Percentiles rank a stretch among this genome's conserved stretches.
Evolutionary conservation across 805 yeast species (phyloP).

Genomic region (Nakazawaea anatomiae): DNA sequence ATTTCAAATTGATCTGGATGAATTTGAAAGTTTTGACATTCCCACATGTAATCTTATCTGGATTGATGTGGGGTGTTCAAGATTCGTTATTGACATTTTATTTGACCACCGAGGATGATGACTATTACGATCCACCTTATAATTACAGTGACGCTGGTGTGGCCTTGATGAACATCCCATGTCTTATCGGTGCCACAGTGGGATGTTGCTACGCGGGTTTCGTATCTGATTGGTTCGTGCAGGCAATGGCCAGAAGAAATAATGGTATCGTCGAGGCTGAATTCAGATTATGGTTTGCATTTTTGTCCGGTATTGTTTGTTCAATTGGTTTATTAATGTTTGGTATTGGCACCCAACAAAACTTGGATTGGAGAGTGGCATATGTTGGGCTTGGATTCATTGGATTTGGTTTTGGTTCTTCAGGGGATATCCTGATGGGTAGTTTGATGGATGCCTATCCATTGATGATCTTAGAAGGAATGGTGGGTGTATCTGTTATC

Average conservation of each 20-base stretch:
- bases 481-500: conserved; percentile 63
- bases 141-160: conserved; percentile 60
- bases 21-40: conserved; percentile 25
- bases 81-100: conserved; percentile 73
- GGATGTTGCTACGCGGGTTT: conserved; percentile 65
- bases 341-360: conserved; percentile 52
- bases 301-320: conserved; percentile 50
- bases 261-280: conserved; percentile 63
- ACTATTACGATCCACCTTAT: conserved; percentile 62
- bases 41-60: conserved; percentile 62
- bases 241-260: conserved; percentile 55
- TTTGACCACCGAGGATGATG: conserved; percentile 65
- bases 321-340: conserved; percentile 60
- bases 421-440: conserved; percentile 66
- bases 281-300: conserved; percentile 51
- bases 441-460: conserved; percentile 66
- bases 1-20: conserved; percentile 26
- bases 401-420: conserved; percentile 66
- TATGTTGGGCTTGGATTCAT: conserved; percentile 59
- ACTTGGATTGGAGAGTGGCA: conserved; percentile 47
- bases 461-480: conserved; percentile 63
- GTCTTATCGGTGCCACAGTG: conserved; percentile 57
- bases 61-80: conserved; percentile 77
- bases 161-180: conserved; percentile 71
- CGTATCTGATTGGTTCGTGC: conserved; percentile 52